A percentile compares a stretch with the other conserved stretches of the same genome.
These are phyloP conservation scores for Pythium aphanidermatum DNA, from an alignment of 352 stramenopile species.

Conservation along the genomic window DNA sequence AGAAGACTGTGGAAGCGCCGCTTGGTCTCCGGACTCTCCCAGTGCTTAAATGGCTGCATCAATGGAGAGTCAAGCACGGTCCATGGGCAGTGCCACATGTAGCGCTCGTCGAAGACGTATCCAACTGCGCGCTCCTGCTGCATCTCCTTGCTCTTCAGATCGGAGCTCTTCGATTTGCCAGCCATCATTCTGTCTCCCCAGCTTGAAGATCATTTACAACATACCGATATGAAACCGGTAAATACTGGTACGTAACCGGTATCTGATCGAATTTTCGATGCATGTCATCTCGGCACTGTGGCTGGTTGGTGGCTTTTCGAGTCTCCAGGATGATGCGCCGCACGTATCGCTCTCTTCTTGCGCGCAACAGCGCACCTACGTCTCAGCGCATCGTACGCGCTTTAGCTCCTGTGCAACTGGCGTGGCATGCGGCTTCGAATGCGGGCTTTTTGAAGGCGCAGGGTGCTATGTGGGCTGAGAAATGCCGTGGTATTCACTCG, in stretches of 20 bases:
- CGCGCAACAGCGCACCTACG: slow-evolving; percentile 1
- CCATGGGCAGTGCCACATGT: slow-evolving; percentile 69
- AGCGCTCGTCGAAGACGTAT: slow-evolving; percentile 82
- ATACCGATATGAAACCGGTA: slow-evolving; percentile 5
- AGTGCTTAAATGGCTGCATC: slow-evolving; percentile 63
- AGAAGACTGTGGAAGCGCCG: slow-evolving; percentile 75
- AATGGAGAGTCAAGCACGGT: slow-evolving; percentile 43
- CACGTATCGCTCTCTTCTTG: slow-evolving; percentile 6
- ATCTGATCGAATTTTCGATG: slow-evolving; percentile 2
- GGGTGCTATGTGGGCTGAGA: slow-evolving; percentile 8
- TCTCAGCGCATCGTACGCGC: neutral
- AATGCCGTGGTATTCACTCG: slow-evolving; percentile 6
- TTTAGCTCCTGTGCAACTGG: slow-evolving; percentile 2
- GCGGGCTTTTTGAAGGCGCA: neutral
- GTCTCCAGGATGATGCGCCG: slow-evolving; percentile 11
- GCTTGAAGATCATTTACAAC: too few species aligned
- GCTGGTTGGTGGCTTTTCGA: slow-evolving; percentile 12
- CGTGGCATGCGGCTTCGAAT: neutral
- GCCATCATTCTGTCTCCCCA: too few species aligned
- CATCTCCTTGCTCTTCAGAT: too few species aligned
- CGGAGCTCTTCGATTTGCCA: too few species aligned
- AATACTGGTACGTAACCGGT: too few species aligned
- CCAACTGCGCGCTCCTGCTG: slow-evolving; percentile 33
- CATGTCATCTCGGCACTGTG: slow-evolving; percentile 6
- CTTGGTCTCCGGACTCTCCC: slow-evolving; percentile 78